phyloP scores from a whole-genome alignment of 139 green algal species.

The Chloropicon primus region DNA sequence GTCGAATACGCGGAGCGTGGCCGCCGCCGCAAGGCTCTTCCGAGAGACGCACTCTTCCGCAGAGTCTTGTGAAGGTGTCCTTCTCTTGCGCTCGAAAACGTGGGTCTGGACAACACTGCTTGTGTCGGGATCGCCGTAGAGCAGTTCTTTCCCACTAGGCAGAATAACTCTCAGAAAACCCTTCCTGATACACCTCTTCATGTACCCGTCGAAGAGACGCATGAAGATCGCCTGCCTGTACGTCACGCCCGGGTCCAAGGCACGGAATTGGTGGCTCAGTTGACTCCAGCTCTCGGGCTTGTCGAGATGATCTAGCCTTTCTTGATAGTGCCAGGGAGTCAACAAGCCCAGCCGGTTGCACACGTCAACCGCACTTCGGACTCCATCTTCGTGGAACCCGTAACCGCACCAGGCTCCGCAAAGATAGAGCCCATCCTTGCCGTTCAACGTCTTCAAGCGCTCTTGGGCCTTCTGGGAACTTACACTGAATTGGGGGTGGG shows the following conservation, averaged over 20 bases:
- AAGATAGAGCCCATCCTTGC: conserved; percentile 36
- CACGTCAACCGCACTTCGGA: conserved; percentile 51
- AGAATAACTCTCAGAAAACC: conserved; percentile 67
- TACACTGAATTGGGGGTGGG: conserved; percentile 5
- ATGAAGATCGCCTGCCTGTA: neutral
- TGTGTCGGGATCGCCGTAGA: conserved; percentile 31
- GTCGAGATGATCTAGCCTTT: neutral
- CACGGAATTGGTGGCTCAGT: neutral
- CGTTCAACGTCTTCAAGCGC: conserved; percentile 20
- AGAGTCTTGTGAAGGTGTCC: neutral
- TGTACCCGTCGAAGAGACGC: neutral
- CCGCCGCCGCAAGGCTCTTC: conserved; percentile 24
- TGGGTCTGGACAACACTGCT: neutral
- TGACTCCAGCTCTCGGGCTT: neutral
- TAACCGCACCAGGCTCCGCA: conserved; percentile 74
- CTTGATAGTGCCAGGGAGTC: neutral
- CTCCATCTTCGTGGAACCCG: conserved; percentile 95
- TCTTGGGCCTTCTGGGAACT: conserved; percentile 2
- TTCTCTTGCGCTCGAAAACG: neutral
- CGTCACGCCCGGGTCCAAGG: neutral
- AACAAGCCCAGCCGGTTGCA: conserved; percentile 11
- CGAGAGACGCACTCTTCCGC: conserved; percentile 42
- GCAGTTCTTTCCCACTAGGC: conserved; percentile 58
- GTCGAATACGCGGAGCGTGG: conserved; percentile 52
- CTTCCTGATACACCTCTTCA: conserved; percentile 20